A percentile compares a stretch with the other conserved stretches of the same genome.
These are phyloP conservation scores for Sclerotinia borealis DNA, from an alignment of 2,329 filamentous ascomycete genomes.

Conservation along the genomic window DNA sequence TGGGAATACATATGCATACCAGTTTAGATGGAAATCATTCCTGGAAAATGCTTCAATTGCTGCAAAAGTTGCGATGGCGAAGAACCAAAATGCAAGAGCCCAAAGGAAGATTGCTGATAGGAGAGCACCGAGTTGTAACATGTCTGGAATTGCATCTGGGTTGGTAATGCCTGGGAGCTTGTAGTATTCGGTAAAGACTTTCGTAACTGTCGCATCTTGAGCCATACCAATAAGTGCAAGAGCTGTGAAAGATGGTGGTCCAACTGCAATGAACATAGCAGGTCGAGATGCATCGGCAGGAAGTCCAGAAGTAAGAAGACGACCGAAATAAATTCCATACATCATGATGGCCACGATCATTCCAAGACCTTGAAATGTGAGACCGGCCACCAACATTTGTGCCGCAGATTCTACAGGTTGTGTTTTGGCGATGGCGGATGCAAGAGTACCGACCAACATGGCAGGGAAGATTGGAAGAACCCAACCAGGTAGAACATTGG, in stretches of 20 bases:
- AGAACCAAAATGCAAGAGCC: constrained; percentile 55
- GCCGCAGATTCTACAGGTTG: constrained; percentile 53
- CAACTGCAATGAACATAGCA: constrained; percentile 71
- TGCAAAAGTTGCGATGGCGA: constrained; percentile 38
- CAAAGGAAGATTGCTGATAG: constrained; percentile 53
- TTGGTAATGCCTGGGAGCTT: constrained; percentile 35
- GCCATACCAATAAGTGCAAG: constrained; percentile 66
- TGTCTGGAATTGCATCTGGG: constrained; percentile 32
- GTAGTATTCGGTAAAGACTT: constrained; percentile 25
- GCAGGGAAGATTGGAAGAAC: constrained; percentile 68
- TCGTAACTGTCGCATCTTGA: constrained; percentile 37
- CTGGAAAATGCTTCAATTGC: constrained; percentile 35
- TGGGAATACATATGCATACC: constrained; percentile 60
- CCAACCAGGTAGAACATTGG: constrained; percentile 71
- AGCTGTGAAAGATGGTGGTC: constrained; percentile 65
- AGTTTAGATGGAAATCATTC: constrained; percentile 53
- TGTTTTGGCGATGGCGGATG: constrained; percentile 55
- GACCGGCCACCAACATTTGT: constrained; percentile 58
- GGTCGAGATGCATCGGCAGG: constrained; percentile 59
- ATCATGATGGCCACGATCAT: constrained; percentile 64
- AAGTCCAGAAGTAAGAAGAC: constrained; percentile 55
- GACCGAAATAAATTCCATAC: constrained; percentile 66
- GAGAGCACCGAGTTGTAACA: constrained; percentile 35
- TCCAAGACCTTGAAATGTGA: constrained; percentile 65
- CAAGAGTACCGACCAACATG: constrained; percentile 68